Conservation (phyloP, 495 filamentous ascomycete genomes). For the Aeminium ludgeri region DNA sequence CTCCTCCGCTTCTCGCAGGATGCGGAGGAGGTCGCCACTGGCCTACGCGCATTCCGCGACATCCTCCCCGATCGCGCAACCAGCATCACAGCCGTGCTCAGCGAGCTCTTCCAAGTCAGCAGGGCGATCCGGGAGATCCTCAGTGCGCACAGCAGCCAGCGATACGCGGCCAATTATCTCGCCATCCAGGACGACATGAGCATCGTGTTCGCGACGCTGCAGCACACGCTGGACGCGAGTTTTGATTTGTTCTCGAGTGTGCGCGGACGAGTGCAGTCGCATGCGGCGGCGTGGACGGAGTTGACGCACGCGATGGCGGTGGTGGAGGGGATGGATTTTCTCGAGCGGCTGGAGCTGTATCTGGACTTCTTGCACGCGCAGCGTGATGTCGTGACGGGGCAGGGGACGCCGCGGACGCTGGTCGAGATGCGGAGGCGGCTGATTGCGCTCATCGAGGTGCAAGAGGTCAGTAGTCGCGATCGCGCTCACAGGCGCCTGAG, state of each 20-base stretch:
- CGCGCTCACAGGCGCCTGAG: not conserved
- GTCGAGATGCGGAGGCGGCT: slow-evolving; percentile 7
- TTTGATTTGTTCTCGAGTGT: slow-evolving; percentile 34
- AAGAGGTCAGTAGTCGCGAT: not conserved
- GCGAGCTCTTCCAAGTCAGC: slow-evolving; percentile 38
- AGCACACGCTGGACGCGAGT: slow-evolving; percentile 38
- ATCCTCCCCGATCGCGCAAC: slow-evolving; percentile 35
- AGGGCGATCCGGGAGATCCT: slow-evolving; percentile 33
- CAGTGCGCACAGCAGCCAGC: slow-evolving; percentile 16
- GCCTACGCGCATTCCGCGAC: slow-evolving; percentile 34
- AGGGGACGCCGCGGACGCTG: slow-evolving; percentile 12
- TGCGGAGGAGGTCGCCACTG: slow-evolving; percentile 37
- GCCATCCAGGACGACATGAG: slow-evolving; percentile 30
- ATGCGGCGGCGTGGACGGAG: slow-evolving; percentile 36
- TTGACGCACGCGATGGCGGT: slow-evolving; percentile 33
- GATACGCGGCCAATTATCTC: slow-evolving; percentile 1
- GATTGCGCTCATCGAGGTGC: slow-evolving; percentile 11
- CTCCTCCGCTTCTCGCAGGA: slow-evolving; percentile 34
- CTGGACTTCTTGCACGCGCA: slow-evolving; percentile 34
- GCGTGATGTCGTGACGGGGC: slow-evolving; percentile 32
- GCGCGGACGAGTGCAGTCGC: slow-evolving; percentile 22
- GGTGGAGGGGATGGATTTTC: slow-evolving; percentile 34
- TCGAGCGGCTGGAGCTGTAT: slow-evolving; percentile 37
- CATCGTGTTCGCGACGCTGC: slow-evolving; percentile 31
- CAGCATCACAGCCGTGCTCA: slow-evolving; percentile 38